These are phyloP conservation scores for Alternaria solani DNA, from an alignment of 2,329 filamentous ascomycete genomes.

Conservation along the genomic window DNA sequence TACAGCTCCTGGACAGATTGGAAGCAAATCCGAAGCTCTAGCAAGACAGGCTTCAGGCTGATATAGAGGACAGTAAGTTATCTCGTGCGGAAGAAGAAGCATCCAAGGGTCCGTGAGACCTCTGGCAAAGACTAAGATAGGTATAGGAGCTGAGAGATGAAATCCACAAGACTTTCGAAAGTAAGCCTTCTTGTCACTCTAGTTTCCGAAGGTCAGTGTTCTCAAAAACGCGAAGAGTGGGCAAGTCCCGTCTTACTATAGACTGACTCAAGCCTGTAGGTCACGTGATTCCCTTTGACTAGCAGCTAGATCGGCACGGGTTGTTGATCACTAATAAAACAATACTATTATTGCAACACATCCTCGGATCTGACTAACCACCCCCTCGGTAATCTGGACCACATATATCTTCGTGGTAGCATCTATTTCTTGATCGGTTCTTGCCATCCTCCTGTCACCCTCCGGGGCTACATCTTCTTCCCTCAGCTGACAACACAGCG, in stretches of 20 bases:
- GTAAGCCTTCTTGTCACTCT: neutral
- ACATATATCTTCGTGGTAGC: neutral
- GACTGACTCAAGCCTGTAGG: neutral
- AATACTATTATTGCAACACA: neutral
- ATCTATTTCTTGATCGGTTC: neutral
- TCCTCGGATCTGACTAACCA: neutral
- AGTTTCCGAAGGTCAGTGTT: neutral
- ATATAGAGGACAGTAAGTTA: neutral
- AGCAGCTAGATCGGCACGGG: neutral
- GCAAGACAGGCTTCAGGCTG: neutral
- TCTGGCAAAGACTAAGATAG: neutral
- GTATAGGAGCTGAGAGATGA: neutral
- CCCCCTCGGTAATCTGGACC: neutral
- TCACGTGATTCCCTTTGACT: neutral
- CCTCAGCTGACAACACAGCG: neutral
- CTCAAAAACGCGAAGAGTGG: neutral
- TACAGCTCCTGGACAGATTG: neutral
- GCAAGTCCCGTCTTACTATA: neutral
- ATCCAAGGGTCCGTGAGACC: neutral
- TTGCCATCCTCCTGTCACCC: neutral
- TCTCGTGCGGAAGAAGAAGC: neutral
- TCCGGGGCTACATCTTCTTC: neutral
- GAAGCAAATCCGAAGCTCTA: neutral
- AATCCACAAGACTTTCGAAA: neutral
- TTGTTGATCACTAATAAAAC: constrained; percentile 2